Evolutionary conservation across 2,329 filamentous ascomycete species (phyloP).

Genomic region (Cylindrodendrum hubeiense): DNA sequence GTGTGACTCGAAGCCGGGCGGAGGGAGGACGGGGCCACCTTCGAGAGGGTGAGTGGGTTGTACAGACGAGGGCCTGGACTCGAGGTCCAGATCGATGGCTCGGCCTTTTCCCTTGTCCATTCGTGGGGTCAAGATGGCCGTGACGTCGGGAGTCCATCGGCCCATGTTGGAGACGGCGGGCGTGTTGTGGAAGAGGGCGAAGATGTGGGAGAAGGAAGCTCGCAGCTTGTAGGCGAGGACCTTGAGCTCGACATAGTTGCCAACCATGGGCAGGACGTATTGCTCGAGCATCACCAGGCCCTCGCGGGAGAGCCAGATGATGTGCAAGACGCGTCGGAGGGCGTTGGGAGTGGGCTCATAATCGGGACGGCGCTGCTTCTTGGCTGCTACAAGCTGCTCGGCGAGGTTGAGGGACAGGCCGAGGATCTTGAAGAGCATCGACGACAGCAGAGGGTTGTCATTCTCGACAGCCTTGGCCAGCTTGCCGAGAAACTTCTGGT

Average conservation of each 20-base stretch:
- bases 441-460: constrained; percentile 83
- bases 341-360: constrained; percentile 82
- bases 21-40: constrained; percentile 69
- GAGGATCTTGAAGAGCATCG: constrained; percentile 89
- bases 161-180: constrained; percentile 78
- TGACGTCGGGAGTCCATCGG: constrained; percentile 62
- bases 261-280: constrained; percentile 88
- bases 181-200: constrained; percentile 94
- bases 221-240: constrained; percentile 92
- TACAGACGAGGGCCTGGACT: constrained; percentile 58
- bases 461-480: constrained; percentile 84
- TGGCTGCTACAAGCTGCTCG: constrained; percentile 83
- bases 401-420: constrained; percentile 91
- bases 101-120: constrained; percentile 63
- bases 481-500: constrained; percentile 95
- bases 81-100: constrained; percentile 56
- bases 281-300: constrained; percentile 88
- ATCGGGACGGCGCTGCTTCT: constrained; percentile 86
- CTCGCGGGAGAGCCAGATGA: constrained; percentile 95
- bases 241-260: constrained; percentile 83
- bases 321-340: constrained; percentile 85
- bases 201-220: constrained; percentile 96
- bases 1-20: constrained; percentile 64
- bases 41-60: constrained; percentile 65
- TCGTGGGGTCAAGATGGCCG: constrained; percentile 51